Conservation (phyloP, 2,329 filamentous ascomycete genomes). For the Clonostachys chloroleuca region DNA sequence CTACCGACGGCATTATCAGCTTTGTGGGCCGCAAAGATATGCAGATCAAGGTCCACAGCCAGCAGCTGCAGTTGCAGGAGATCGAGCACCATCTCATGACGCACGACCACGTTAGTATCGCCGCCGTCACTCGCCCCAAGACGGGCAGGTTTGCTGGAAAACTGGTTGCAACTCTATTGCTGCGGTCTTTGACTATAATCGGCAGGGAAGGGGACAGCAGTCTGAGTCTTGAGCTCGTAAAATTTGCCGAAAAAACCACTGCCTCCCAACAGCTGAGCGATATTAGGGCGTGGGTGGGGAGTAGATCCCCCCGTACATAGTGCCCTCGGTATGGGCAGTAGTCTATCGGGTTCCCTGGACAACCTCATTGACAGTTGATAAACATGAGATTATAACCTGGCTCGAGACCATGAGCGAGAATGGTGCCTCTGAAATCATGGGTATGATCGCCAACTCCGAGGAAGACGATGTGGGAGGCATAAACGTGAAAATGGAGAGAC, state of each 20-base stretch:
- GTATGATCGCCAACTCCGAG: too few species aligned
- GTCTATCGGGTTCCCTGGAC: conserved; percentile 15
- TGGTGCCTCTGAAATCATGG: conserved; percentile 27
- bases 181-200: too few species aligned
- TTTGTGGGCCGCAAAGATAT: conserved; percentile 49
- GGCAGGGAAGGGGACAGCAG: too few species aligned
- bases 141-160: too few species aligned
- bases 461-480: conserved; percentile 2
- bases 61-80: conserved; percentile 35
- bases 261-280: too few species aligned
- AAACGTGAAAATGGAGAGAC: not conserved
- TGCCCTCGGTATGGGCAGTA: conserved; percentile 20
- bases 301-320: conserved; percentile 28
- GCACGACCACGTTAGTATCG: too few species aligned
- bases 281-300: too few species aligned
- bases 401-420: conserved; percentile 29
- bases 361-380: conserved; percentile 20
- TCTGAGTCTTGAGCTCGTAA: too few species aligned
- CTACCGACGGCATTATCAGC: conserved; percentile 24
- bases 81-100: conserved; percentile 9
- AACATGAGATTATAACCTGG: conserved; percentile 33
- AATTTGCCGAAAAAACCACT: too few species aligned
- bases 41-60: conserved; percentile 51
- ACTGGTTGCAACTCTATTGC: too few species aligned
- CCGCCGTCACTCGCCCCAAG: too few species aligned